phyloP scores from a whole-genome alignment of 495 filamentous ascomycete genomes.

The Darksidea phi region DNA sequence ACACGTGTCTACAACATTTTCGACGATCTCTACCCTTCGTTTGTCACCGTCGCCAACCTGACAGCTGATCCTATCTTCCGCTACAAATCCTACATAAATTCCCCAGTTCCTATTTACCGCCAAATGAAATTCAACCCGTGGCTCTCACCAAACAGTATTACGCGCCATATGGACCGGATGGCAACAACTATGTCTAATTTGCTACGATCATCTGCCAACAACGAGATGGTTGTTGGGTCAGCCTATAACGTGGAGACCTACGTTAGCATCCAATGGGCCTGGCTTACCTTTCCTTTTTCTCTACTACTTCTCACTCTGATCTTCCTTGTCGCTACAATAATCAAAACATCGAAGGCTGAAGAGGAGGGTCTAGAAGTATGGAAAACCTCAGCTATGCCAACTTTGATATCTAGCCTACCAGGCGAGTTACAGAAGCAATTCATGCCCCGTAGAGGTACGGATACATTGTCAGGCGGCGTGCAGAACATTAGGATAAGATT shows the following conservation, averaged over 20 bases:
- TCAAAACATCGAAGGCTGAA: constrained; percentile 13
- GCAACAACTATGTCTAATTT: constrained; percentile 21
- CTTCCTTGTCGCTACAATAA: constrained; percentile 30
- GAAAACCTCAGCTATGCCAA: constrained; percentile 34
- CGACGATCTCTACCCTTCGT: constrained; percentile 20
- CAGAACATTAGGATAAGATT: constrained; percentile 22
- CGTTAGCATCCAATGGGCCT: constrained; percentile 23
- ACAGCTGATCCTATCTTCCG: not conserved
- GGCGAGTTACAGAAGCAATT: constrained; percentile 29
- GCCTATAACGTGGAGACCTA: constrained; percentile 18
- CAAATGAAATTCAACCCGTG: constrained; percentile 22
- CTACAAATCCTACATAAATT: constrained; percentile 3
- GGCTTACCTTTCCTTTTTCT: constrained; percentile 24
- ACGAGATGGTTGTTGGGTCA: constrained; percentile 8
- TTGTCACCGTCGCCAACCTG: not conserved
- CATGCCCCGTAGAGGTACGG: not conserved
- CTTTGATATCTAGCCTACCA: constrained; percentile 25
- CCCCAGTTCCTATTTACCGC: not conserved
- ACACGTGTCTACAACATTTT: constrained; percentile 1
- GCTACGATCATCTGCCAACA: constrained; percentile 16
- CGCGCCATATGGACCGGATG: constrained; percentile 18
- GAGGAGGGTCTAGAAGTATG: constrained; percentile 20
- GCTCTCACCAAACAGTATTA: constrained; percentile 16
- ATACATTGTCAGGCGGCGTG: constrained; percentile 9
- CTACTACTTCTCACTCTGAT: constrained; percentile 18